phyloP scores from a whole-genome alignment of 2,329 filamentous ascomycete genomes.

The Ascochyta clinopodiicola region DNA sequence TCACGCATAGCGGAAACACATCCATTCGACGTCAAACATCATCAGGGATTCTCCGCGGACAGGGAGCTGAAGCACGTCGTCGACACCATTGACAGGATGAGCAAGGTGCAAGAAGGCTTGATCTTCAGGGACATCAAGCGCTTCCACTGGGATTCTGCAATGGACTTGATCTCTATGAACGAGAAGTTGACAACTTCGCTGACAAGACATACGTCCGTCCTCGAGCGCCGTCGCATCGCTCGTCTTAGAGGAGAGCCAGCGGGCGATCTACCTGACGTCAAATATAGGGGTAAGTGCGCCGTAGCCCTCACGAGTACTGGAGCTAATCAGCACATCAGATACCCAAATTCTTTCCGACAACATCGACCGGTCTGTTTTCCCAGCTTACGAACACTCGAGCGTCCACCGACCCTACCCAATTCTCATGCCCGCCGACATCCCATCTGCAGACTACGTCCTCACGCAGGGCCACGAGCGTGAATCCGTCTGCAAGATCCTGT shows the following conservation, averaged over 20 bases:
- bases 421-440: constrained; percentile 24
- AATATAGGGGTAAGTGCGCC: constrained; percentile 25
- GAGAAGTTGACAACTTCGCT: constrained; percentile 34
- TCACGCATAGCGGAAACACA: constrained; percentile 43
- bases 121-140: constrained; percentile 34
- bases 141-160: constrained; percentile 39
- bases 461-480: constrained; percentile 16
- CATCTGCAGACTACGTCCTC: constrained; percentile 16
- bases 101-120: constrained; percentile 31
- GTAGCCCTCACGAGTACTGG: not conserved
- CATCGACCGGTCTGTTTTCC: constrained; percentile 36
- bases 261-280: constrained; percentile 27
- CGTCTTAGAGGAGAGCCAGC: constrained; percentile 36
- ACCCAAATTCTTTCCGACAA: constrained; percentile 33
- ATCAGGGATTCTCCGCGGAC: constrained; percentile 37
- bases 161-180: constrained; percentile 34
- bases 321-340: constrained; percentile 25
- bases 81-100: constrained; percentile 39
- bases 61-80: constrained; percentile 38
- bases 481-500: constrained; percentile 18
- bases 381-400: constrained; percentile 24
- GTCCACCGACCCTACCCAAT: constrained; percentile 9
- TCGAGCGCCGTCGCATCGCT: constrained; percentile 42
- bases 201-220: constrained; percentile 40
- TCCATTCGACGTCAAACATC: constrained; percentile 40